These are phyloP conservation scores for Colletotrichum sp. DNA, from an alignment of 2,329 filamentous ascomycete species.

Conservation along the genomic window DNA sequence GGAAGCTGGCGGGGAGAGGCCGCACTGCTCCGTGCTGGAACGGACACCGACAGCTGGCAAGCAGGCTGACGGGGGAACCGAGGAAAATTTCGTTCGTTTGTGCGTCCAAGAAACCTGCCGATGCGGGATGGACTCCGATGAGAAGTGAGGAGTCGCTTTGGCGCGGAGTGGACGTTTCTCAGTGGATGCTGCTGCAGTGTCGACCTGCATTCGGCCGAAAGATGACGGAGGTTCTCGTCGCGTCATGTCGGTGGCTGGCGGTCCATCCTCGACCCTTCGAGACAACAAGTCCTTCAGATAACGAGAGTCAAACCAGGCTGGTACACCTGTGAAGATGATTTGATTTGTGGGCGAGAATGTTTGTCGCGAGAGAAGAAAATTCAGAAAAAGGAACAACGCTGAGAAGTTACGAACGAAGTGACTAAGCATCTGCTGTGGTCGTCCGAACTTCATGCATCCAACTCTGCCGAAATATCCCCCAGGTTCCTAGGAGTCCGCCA, in stretches of 20 bases:
- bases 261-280: background rate
- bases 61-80: background rate
- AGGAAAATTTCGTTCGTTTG: background rate
- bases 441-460: background rate
- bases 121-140: background rate
- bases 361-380: background rate
- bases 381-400: background rate
- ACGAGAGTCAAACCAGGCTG: background rate
- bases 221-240: background rate
- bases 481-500: background rate
- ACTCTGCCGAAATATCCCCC: background rate
- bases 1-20: background rate
- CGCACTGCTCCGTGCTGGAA: background rate
- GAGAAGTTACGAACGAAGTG: background rate
- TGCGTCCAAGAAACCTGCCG: background rate
- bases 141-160: background rate
- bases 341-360: background rate
- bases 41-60: background rate
- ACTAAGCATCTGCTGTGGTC: background rate
- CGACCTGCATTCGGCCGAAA: constrained; percentile 8
- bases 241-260: background rate
- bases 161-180: background rate
- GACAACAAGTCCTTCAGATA: background rate
- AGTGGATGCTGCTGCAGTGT: background rate
- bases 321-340: background rate